These are phyloP conservation scores for Cichorium intybus DNA, from an alignment of 140 eudicot species.

Conservation along the genomic window DNA sequence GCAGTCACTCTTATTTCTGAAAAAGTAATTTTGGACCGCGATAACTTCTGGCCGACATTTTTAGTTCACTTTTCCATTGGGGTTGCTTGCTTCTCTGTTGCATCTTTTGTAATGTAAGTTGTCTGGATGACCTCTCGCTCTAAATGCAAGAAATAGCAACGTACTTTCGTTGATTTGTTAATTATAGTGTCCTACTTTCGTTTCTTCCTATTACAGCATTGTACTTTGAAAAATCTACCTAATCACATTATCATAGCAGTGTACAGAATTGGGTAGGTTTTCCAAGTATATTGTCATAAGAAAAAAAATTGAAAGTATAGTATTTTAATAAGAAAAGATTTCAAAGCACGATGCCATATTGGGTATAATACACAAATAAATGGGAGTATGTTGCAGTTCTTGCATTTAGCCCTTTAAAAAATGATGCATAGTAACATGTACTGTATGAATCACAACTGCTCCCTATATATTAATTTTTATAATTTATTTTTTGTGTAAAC, in stretches of 20 bases:
- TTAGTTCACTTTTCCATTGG: slow-evolving; percentile 69
- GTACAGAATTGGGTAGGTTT: too few relatives aligned
- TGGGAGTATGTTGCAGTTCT: neutral
- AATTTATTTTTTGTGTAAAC: neutral
- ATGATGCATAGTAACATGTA: slow-evolving; percentile 3
- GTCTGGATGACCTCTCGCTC: neutral
- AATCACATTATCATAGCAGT: too few relatives aligned
- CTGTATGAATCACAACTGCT: neutral
- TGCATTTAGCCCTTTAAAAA: too few relatives aligned
- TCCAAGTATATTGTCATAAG: too few relatives aligned
- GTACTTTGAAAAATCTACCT: too few relatives aligned
- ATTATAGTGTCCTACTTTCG: too few relatives aligned
- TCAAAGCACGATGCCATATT: too few relatives aligned
- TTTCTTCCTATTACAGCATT: too few relatives aligned
- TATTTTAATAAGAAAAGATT: too few relatives aligned
- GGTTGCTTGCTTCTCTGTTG: slow-evolving; percentile 50
- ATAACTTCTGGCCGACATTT: slow-evolving; percentile 79
- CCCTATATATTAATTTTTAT: neutral
- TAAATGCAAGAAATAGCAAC: neutral
- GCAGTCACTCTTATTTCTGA: slow-evolving; percentile 65
- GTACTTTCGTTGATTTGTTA: neutral
- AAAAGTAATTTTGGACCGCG: slow-evolving; percentile 55
- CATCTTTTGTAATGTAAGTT: slow-evolving; percentile 80
- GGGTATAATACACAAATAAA: too few relatives aligned
- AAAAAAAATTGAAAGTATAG: too few relatives aligned